Conservation (phyloP, 2,329 filamentous ascomycete species). For the Lachnellula willkommii region DNA sequence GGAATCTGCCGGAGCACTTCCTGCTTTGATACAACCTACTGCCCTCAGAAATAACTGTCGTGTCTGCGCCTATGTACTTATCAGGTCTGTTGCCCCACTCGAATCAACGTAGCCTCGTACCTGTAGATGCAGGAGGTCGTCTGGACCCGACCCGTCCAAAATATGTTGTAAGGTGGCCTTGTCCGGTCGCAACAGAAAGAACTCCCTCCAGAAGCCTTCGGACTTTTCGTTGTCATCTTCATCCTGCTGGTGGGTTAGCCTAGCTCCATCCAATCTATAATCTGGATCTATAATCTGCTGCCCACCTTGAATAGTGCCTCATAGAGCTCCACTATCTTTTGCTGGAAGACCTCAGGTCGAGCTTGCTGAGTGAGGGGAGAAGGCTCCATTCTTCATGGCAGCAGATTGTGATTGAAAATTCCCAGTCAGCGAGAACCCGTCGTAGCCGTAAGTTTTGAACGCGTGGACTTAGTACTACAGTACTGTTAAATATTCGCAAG, state of each 20-base stretch:
- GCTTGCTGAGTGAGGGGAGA: conserved; percentile 92
- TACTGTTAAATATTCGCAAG: too few species aligned
- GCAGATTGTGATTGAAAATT: conserved; percentile 4
- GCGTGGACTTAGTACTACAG: neutral
- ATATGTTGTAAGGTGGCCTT: conserved; percentile 60
- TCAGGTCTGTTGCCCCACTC: conserved; percentile 7
- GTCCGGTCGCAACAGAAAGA: conserved; percentile 86
- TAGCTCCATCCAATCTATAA: neutral
- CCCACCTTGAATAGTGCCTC: conserved; percentile 70
- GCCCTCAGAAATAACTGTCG: conserved; percentile 68
- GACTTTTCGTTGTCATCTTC: conserved; percentile 64
- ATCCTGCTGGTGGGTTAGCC: conserved; percentile 41
- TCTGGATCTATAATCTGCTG: neutral
- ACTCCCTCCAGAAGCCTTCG: conserved; percentile 93
- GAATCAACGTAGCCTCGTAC: conserved; percentile 46
- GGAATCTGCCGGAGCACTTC: conserved; percentile 57
- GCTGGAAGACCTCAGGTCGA: conserved; percentile 84
- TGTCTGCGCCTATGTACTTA: conserved; percentile 27
- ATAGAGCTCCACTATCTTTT: conserved; percentile 90
- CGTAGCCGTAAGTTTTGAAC: neutral
- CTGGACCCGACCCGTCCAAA: conserved; percentile 64
- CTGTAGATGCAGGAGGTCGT: conserved; percentile 72
- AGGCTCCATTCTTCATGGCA: conserved; percentile 61
- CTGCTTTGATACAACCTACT: conserved; percentile 60
- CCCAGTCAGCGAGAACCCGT: neutral